A percentile compares a stretch with the other conserved stretches of the same genome.
These are phyloP conservation scores for Hypocrella siamensis DNA, from an alignment of 2,329 filamentous ascomycete genomes.

Conservation along the genomic window DNA sequence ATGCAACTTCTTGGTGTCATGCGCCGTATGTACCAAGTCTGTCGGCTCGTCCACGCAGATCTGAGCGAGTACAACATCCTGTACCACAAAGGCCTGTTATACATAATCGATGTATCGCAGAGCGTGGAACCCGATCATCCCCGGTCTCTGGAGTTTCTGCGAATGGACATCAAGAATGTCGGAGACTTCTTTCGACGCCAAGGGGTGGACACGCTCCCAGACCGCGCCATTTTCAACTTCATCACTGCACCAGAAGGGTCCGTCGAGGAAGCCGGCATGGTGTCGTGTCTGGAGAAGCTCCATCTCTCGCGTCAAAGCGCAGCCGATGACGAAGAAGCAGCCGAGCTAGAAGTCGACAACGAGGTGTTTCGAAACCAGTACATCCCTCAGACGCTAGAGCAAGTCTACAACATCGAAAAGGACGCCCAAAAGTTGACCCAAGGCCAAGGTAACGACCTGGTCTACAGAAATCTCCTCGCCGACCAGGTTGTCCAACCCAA, in stretches of 20 bases:
- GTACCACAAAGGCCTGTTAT: constrained; percentile 68
- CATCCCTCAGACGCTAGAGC: constrained; percentile 87
- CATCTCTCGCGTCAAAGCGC: constrained; percentile 39
- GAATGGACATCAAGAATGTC: constrained; percentile 98
- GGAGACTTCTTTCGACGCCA: constrained; percentile 83
- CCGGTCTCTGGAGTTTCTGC: constrained; percentile 76
- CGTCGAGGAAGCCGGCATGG: constrained; percentile 45
- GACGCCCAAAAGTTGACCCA: constrained; percentile 64
- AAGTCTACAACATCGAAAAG: constrained; percentile 91
- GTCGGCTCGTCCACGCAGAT: constrained; percentile 86
- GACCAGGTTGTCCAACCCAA: constrained; percentile 37
- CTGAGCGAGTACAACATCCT: constrained; percentile 96
- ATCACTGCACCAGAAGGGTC: constrained; percentile 49
- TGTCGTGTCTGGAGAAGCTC: constrained; percentile 47
- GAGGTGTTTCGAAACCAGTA: constrained; percentile 93
- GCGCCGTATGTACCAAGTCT: constrained; percentile 85
- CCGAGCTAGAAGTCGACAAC: constrained; percentile 60
- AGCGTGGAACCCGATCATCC: constrained; percentile 96
- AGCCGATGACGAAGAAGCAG: constrained; percentile 31
- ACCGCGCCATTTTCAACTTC: constrained; percentile 73
- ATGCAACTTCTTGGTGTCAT: constrained; percentile 74
- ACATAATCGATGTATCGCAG: constrained; percentile 95
- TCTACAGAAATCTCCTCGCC: constrained; percentile 76
- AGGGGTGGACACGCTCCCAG: constrained; percentile 65
- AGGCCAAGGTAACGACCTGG: constrained; percentile 59